Conservation (phyloP, 2,329 filamentous ascomycete genomes). For the Sphaceloma murrayae region DNA sequence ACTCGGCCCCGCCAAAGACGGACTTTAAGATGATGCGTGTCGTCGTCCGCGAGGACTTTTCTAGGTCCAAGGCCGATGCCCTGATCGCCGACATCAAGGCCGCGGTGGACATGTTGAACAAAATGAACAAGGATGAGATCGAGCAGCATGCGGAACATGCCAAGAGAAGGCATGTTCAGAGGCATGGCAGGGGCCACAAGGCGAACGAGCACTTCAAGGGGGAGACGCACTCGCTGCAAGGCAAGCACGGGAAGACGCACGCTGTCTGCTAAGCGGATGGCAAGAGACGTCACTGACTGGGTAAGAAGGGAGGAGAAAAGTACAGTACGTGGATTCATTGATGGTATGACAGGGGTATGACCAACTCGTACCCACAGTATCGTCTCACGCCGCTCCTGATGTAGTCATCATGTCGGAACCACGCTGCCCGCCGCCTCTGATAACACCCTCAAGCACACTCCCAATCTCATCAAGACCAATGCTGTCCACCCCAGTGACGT, state of each 20-base stretch:
- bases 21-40: slow-evolving; percentile 83
- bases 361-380: too few relatives aligned
- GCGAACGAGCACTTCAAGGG: slow-evolving; percentile 46
- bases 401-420: too few relatives aligned
- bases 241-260: slow-evolving; percentile 85
- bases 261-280: slow-evolving; percentile 56
- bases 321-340: too few relatives aligned
- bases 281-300: background rate
- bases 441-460: slow-evolving; percentile 29
- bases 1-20: slow-evolving; percentile 79
- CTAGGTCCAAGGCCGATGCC: slow-evolving; percentile 67
- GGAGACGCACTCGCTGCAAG: slow-evolving; percentile 80
- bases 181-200: slow-evolving; percentile 27
- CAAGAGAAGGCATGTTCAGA: slow-evolving; percentile 21
- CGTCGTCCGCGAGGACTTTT: slow-evolving; percentile 89
- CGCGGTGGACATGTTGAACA: slow-evolving; percentile 58
- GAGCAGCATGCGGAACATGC: slow-evolving; percentile 52
- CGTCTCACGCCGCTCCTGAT: too few relatives aligned
- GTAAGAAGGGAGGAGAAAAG: too few relatives aligned
- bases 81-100: slow-evolving; percentile 71
- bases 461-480: slow-evolving; percentile 31
- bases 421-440: slow-evolving; percentile 20
- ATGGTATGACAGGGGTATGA: too few relatives aligned
- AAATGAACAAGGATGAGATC: slow-evolving; percentile 64
- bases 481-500: slow-evolving; percentile 27